Conservation (phyloP, 2,329 filamentous ascomycete species). For the Diaporthe citrichinensis region DNA sequence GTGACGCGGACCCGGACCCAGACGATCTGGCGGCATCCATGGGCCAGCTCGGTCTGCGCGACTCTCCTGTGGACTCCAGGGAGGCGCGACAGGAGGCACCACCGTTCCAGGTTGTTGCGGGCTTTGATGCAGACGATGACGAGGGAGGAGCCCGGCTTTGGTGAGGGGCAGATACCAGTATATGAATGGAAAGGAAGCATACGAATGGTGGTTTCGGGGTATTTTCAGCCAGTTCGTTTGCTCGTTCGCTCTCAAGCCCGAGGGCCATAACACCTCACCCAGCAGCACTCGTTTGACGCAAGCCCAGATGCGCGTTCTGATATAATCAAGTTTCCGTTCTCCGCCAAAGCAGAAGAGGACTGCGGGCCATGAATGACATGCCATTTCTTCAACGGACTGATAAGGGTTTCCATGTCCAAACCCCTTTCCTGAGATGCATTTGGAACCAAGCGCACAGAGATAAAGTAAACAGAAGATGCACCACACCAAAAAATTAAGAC, state of each 20-base stretch:
- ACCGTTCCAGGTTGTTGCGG: not conserved
- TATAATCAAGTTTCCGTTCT: not conserved
- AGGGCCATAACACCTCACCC: too few relatives aligned
- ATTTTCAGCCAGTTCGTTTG: not conserved
- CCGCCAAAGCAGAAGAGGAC: not conserved
- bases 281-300: conserved; percentile 2
- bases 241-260: not conserved
- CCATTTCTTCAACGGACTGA: conserved; percentile 2
- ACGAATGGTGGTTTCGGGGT: not conserved
- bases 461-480: not conserved
- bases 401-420: not conserved
- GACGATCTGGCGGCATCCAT: not conserved
- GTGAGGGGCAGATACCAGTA: not conserved
- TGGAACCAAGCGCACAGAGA: not conserved
- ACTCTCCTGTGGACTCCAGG: not conserved
- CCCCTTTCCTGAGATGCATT: conserved; percentile 24
- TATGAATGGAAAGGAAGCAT: not conserved
- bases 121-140: conserved; percentile 16
- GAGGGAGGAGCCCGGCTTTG: conserved; percentile 7
- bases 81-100: not conserved
- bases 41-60: not conserved
- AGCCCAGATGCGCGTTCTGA: not conserved
- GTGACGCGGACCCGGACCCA: not conserved
- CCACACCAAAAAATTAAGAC: not conserved
- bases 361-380: not conserved